Percentiles rank a stretch among this genome's conserved stretches.
phyloP scores from a whole-genome alignment of 495 filamentous ascomycete genomes.

The Penicillium tannophilum region DNA sequence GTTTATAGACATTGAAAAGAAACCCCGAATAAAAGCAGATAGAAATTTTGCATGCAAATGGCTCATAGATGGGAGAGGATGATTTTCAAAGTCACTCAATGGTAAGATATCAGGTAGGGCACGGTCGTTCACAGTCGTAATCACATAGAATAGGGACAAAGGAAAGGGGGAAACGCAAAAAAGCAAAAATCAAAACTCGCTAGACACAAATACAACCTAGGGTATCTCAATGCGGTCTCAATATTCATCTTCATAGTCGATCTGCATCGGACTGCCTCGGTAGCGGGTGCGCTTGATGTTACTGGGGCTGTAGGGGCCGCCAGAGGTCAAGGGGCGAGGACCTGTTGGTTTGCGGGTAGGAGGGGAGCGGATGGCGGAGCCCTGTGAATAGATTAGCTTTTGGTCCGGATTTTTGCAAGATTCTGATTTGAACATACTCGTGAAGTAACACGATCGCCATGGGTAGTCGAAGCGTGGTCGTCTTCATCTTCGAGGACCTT shows the following conservation, averaged over 20 bases:
- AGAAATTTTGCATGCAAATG: conserved; percentile 8
- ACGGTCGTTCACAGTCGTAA: conserved; percentile 22
- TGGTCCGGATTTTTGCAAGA: not conserved
- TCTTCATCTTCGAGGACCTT: conserved; percentile 45
- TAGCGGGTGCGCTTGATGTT: conserved; percentile 48
- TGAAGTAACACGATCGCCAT: conserved; percentile 45
- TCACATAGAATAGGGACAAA: conserved; percentile 2
- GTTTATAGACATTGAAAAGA: conserved; percentile 1
- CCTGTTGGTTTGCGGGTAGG: conserved; percentile 57
- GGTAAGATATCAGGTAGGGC: not conserved
- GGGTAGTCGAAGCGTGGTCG: conserved; percentile 21
- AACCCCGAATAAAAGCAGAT: not conserved
- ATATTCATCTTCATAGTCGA: conserved; percentile 47
- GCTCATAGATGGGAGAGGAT: conserved; percentile 18
- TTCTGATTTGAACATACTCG: conserved; percentile 30
- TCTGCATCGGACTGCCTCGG: conserved; percentile 50
- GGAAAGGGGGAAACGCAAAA: conserved; percentile 10
- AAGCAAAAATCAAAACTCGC: conserved; percentile 22
- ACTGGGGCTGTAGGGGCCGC: conserved; percentile 48
- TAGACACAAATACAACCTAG: conserved; percentile 25
- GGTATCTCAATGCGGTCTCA: conserved; percentile 35
- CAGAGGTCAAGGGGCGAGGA: conserved; percentile 52
- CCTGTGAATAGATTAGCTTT: conserved; percentile 22
- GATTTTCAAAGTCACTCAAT: conserved; percentile 1
- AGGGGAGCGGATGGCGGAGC: conserved; percentile 48